Conservation (phyloP, 768 basidiomycete species). For the Psilocybe cubensis region DNA sequence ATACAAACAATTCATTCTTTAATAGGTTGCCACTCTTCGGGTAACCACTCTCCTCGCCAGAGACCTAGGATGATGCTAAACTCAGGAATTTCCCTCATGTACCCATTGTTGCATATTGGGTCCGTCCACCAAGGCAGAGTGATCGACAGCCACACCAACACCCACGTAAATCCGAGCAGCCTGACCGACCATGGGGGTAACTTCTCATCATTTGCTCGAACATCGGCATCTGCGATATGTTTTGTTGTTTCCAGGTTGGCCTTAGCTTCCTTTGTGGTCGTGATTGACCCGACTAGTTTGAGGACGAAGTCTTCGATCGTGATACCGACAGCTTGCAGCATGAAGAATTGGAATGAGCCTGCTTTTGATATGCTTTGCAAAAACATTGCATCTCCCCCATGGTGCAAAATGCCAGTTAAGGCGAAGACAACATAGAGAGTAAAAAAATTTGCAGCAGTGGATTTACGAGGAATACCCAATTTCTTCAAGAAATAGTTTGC, state of each 20-base stretch:
- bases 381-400: constrained; percentile 31
- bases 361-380: constrained; percentile 13
- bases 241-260: not conserved
- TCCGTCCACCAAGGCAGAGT: not conserved
- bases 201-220: not conserved
- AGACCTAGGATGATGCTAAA: constrained; percentile 13
- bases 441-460: constrained; percentile 27
- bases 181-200: not conserved
- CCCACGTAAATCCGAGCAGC: not conserved
- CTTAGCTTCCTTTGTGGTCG: not conserved
- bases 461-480: constrained; percentile 24
- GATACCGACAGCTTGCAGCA: constrained; percentile 33
- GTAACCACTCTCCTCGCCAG: constrained; percentile 7
- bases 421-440: constrained; percentile 39
- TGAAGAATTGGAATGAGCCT: constrained; percentile 23
- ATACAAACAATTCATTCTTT: not conserved
- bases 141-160: not conserved
- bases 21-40: not conserved
- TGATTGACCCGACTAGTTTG: not conserved
- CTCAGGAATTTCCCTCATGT: constrained; percentile 5
- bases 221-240: not conserved
- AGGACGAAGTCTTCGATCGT: constrained; percentile 35
- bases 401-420: constrained; percentile 38
- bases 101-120: not conserved
- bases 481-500: constrained; percentile 28